A percentile compares a stretch with the other conserved stretches of the same genome.
Conservation (phyloP, 306 rosid species). For the Begonia masoniana region DNA sequence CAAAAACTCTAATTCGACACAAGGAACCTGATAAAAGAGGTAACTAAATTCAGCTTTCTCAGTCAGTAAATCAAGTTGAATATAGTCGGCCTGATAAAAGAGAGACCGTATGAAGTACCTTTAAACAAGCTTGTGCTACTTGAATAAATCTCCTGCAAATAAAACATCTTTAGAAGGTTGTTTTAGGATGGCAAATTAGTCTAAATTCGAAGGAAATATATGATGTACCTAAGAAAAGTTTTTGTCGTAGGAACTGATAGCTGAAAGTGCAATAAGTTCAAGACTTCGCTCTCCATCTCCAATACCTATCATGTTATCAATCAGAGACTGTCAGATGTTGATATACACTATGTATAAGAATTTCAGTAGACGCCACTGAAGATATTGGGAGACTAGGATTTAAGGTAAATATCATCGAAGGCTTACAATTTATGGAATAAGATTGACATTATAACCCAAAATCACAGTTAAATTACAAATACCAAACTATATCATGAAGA, state of each 20-base stretch:
- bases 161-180: conserved; percentile 8
- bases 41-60: not conserved
- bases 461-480: too few species aligned
- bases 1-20: conserved; percentile 50
- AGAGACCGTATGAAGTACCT: conserved; percentile 30
- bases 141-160: conserved; percentile 68
- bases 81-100: conserved; percentile 2
- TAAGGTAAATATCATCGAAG: too few species aligned
- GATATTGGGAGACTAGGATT: too few species aligned
- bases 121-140: conserved; percentile 63
- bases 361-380: too few species aligned
- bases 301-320: conserved; percentile 32
- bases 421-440: too few species aligned
- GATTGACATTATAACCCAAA: too few species aligned
- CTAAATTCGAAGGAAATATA: not conserved
- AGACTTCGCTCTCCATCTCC: conserved; percentile 61
- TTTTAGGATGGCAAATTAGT: conserved; percentile 2
- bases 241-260: conserved; percentile 70
- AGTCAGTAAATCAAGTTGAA: too few species aligned
- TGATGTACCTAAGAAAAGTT: conserved; percentile 75
- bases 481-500: too few species aligned
- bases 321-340: not conserved
- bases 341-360: too few species aligned
- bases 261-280: conserved; percentile 57
- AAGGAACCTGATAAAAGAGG: conserved; percentile 31